These are phyloP conservation scores for Xylaria sp. DNA, from an alignment of 2,329 filamentous ascomycete species.

Conservation along the genomic window DNA sequence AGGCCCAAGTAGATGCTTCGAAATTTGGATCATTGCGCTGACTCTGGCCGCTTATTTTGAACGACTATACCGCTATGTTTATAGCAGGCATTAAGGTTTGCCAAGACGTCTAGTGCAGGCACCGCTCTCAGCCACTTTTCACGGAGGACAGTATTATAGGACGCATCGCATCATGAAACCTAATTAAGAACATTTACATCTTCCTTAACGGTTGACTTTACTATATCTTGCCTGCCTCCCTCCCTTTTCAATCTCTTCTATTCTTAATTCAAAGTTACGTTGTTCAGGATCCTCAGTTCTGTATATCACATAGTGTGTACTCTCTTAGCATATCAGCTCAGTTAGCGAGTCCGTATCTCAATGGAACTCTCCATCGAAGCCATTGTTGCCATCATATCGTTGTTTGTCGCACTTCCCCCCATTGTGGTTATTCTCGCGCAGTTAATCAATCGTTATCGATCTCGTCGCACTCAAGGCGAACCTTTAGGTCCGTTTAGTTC, in stretches of 20 bases:
- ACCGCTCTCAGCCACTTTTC: too few species aligned
- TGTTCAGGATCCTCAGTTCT: background rate
- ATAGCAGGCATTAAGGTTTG: too few species aligned
- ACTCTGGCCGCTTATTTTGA: too few species aligned
- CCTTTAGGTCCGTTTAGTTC: background rate
- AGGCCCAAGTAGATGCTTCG: too few species aligned
- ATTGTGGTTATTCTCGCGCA: background rate
- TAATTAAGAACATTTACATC: too few species aligned
- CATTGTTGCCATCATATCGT: constrained; percentile 15
- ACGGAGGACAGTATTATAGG: too few species aligned
- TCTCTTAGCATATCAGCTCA: background rate
- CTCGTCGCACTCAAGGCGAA: background rate
- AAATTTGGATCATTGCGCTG: too few species aligned
- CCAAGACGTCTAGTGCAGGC: too few species aligned
- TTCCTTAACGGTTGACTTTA: background rate
- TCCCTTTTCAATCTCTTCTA: background rate
- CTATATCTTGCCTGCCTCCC: background rate
- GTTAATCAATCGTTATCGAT: background rate
- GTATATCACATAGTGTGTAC: background rate
- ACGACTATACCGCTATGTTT: too few species aligned
- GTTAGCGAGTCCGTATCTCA: background rate
- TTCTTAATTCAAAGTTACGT: background rate
- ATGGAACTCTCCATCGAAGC: constrained; percentile 14
- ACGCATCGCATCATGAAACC: too few species aligned
- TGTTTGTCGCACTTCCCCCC: constrained; percentile 16